These are phyloP conservation scores for Miscanthus sacchariflorus DNA, from an alignment of 202 grass and related monocot genomes.

Conservation along the genomic window DNA sequence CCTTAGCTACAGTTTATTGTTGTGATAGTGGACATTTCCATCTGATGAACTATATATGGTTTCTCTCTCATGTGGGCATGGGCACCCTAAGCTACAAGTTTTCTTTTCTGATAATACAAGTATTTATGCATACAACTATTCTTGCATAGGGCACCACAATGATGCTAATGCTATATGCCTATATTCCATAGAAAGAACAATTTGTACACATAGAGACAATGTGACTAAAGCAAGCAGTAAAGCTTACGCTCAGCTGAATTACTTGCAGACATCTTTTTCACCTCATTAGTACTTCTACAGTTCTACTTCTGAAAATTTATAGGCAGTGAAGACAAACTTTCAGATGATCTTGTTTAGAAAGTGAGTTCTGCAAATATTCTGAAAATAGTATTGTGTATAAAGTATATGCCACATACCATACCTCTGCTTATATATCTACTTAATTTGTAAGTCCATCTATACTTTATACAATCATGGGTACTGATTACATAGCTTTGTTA, in stretches of 20 bases:
- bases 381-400: not conserved
- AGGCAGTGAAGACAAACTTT: not conserved
- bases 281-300: not conserved
- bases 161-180: not conserved
- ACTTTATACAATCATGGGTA: not conserved
- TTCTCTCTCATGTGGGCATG: not conserved
- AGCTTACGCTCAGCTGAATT: conserved; percentile 1
- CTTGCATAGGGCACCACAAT: not conserved
- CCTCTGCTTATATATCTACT: not conserved
- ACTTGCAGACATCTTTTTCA: not conserved
- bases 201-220: not conserved
- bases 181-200: conserved; percentile 5
- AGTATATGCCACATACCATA: not conserved
- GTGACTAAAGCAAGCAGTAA: conserved; percentile 6
- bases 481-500: not conserved
- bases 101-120: not conserved
- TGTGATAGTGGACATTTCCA: not conserved
- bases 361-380: not conserved
- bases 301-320: not conserved
- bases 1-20: not conserved
- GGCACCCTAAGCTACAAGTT: not conserved
- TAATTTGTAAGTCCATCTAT: not conserved
- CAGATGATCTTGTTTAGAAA: not conserved
- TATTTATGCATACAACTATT: not conserved
- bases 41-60: not conserved